phyloP scores from a whole-genome alignment of 352 stramenopile genomes.

The Phytophthora hybrid region DNA sequence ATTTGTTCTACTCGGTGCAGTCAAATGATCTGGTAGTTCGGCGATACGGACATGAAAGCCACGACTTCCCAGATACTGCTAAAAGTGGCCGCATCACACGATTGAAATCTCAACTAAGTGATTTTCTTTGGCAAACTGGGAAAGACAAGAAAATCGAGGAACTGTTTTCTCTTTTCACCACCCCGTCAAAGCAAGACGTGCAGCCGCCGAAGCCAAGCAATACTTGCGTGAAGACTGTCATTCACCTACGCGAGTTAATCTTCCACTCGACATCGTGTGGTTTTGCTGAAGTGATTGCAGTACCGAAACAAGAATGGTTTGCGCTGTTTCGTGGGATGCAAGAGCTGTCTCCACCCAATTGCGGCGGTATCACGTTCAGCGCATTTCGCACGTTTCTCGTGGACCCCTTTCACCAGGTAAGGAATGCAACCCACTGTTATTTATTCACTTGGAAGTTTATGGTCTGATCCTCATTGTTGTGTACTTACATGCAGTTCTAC shows the following conservation, averaged over 20 bases:
- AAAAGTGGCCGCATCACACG: constrained; percentile 30
- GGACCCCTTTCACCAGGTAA: constrained; percentile 55
- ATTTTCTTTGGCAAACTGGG: constrained; percentile 38
- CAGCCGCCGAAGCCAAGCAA: background rate
- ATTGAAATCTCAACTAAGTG: constrained; percentile 35
- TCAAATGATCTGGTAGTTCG: constrained; percentile 16
- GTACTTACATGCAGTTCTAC: constrained; percentile 48
- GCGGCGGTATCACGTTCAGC: constrained; percentile 28
- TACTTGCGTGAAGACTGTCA: background rate
- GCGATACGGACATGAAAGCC: constrained; percentile 46
- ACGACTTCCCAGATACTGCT: constrained; percentile 43
- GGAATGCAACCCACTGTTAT: background rate
- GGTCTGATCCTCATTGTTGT: background rate
- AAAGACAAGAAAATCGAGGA: constrained; percentile 28
- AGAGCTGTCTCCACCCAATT: constrained; percentile 19
- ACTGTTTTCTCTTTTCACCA: constrained; percentile 33
- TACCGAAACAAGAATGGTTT: constrained; percentile 53
- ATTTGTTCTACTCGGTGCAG: constrained; percentile 43
- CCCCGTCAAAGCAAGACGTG: background rate
- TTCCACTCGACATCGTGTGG: constrained; percentile 27
- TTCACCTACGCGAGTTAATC: constrained; percentile 33
- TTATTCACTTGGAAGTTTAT: background rate
- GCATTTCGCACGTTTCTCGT: constrained; percentile 50
- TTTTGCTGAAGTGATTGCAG: constrained; percentile 16
- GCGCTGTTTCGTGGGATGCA: constrained; percentile 47